Percentiles rank a stretch among this genome's conserved stretches.
phyloP scores from a whole-genome alignment of 108 stramenopile genomes.

The Aureococcus anophagefferens region DNA sequence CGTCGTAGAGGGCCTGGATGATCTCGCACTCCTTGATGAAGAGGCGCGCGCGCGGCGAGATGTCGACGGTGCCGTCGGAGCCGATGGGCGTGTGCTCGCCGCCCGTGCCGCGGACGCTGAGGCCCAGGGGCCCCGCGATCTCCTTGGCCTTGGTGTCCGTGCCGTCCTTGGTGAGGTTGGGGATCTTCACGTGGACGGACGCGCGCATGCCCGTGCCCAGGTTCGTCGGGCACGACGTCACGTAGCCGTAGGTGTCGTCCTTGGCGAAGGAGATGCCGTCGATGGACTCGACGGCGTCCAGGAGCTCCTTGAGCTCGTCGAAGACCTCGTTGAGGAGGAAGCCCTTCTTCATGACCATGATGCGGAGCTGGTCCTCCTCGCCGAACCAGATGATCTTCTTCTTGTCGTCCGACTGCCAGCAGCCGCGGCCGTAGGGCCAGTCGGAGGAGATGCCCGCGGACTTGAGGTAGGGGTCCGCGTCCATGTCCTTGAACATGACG shows the following conservation, averaged over 20 bases:
- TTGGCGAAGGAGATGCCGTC: constrained; percentile 46
- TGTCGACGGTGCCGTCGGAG: constrained; percentile 51
- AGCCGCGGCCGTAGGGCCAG: constrained; percentile 57
- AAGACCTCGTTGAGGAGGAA: constrained; percentile 47
- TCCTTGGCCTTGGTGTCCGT: constrained; percentile 51
- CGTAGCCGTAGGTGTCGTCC: constrained; percentile 44
- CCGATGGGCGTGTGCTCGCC: constrained; percentile 63
- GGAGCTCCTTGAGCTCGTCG: constrained; percentile 36
- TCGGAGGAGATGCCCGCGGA: constrained; percentile 45
- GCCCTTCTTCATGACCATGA: constrained; percentile 60
- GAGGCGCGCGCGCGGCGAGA: constrained; percentile 49
- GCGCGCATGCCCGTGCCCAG: constrained; percentile 68
- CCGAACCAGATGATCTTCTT: constrained; percentile 56
- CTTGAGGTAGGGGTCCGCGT: constrained; percentile 49
- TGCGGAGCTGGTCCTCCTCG: constrained; percentile 57
- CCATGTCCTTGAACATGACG: constrained; percentile 47
- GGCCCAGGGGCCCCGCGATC: constrained; percentile 51
- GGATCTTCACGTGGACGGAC: constrained; percentile 59
- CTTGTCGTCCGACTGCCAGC: constrained; percentile 50
- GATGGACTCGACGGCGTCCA: constrained; percentile 35
- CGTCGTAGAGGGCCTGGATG: constrained; percentile 43
- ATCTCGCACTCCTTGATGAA: constrained; percentile 53
- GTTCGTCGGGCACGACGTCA: constrained; percentile 63
- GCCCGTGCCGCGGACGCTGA: constrained; percentile 53
- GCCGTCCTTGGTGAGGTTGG: constrained; percentile 53